Base-by-base conservation (phyloP, 176 grass and related monocot genomes). In the Lolium perenne region DNA sequence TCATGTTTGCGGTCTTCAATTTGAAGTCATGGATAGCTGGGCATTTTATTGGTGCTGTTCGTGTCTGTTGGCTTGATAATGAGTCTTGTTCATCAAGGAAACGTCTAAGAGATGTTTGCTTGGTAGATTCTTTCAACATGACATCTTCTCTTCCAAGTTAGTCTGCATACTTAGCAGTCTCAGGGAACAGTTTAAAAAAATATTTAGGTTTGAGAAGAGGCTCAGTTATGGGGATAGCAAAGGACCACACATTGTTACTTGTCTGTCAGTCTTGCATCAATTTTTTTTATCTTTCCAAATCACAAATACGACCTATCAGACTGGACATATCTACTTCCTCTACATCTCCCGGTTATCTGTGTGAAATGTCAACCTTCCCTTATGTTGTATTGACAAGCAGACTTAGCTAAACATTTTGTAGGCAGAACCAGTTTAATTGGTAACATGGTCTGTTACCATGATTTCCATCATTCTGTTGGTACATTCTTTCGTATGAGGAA, bases 11-110 rank as follows among this genome's bases (percentile, higher is more conserved):
- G 5, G 35, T 91, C 35, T 38, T 18, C 25, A 7, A 81, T 79
- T 76, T 57, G 56, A 38, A 84, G 26, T 76, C 50, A 20, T 79
- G 16, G 22, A 10, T 62, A 56, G 48, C 72, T 76, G 48, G 49
- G 10, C 58, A 81, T 81, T 57, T 79, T 22, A n/a, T 57, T 49
- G 38, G 38, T 41, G 13, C 4, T 64, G 12, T 49, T 79, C n/a
- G 17, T 74, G 82, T 73, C 66, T 79, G 38, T 83, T 79, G 22
- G 47, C 22, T 78, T 15, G 29, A 32, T 0, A 6, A 38, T 48
- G 74, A 5, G 15, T 7, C 58, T 66, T 83, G 29, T 29, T 29
- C 29, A 1, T 29, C 29, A 8, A 13, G 26, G 72, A 45, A 47
- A 65, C 18, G 17, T 73, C 29, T 29, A 29, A 29, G 14, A 49